A percentile compares a stretch with the other conserved stretches of the same genome.
Conservation (phyloP, 192 early-diverging fungal species). For the Backusella westeae region DNA sequence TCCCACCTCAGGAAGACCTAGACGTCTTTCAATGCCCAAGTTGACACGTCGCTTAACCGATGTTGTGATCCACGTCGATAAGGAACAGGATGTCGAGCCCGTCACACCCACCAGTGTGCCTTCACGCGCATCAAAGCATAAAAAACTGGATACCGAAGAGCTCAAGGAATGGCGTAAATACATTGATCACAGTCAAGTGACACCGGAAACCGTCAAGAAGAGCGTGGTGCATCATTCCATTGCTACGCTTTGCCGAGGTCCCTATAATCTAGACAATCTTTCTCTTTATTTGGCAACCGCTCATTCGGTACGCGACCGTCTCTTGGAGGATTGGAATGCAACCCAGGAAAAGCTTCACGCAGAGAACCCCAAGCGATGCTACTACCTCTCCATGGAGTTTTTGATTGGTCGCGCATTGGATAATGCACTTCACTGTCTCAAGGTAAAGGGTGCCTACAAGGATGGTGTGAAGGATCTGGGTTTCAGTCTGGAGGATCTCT, state of each 20-base stretch:
- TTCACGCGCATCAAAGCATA: neutral
- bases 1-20: neutral
- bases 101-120: slow-evolving; percentile 15
- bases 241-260: slow-evolving; percentile 85
- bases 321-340: slow-evolving; percentile 22
- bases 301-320: slow-evolving; percentile 80
- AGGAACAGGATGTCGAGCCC: neutral
- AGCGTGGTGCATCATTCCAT: slow-evolving; percentile 86
- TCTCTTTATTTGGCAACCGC: slow-evolving; percentile 91
- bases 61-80: slow-evolving; percentile 1
- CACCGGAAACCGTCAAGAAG: slow-evolving; percentile 71
- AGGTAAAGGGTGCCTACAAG: slow-evolving; percentile 75
- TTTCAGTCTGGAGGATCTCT: slow-evolving; percentile 88
- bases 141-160: neutral
- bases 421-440: slow-evolving; percentile 89
- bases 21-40: slow-evolving; percentile 26
- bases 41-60: slow-evolving; percentile 20
- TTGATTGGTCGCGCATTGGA: slow-evolving; percentile 95
- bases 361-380: slow-evolving; percentile 86
- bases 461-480: slow-evolving; percentile 71
- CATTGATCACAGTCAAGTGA: slow-evolving; percentile 17
- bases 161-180: slow-evolving; percentile 9
- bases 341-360: slow-evolving; percentile 74
- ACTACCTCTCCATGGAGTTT: slow-evolving; percentile 98
- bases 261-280: slow-evolving; percentile 89